These are phyloP conservation scores for Monilinia aucupariae DNA, from an alignment of 2,329 filamentous ascomycete species.

Conservation along the genomic window DNA sequence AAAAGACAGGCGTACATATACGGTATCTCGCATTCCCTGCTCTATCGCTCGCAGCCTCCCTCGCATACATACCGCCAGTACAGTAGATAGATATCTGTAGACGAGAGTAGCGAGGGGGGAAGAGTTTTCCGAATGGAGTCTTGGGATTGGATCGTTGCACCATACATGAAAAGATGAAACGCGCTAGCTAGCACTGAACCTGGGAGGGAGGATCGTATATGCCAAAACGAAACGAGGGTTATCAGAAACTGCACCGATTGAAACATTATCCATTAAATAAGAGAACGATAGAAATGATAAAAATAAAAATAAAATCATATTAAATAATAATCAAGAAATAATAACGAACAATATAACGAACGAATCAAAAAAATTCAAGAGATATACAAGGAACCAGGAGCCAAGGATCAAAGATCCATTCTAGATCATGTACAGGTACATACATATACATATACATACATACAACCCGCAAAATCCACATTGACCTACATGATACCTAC, in stretches of 20 bases:
- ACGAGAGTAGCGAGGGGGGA: no score
- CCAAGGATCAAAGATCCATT: not conserved
- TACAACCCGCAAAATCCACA: not conserved
- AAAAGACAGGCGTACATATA: not conserved
- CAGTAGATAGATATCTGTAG: no score
- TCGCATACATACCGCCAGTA: not conserved
- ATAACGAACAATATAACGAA: no score
- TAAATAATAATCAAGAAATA: no score
- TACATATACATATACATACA: not conserved
- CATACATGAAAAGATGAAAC: conserved; percentile 13
- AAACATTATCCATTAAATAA: no score
- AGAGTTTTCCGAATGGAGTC: conserved; percentile 1
- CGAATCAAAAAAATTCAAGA: not conserved
- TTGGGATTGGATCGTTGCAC: conserved; percentile 5
- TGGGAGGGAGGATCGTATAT: not conserved
- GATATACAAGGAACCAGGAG: not conserved
- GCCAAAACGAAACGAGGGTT: not conserved
- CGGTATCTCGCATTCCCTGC: not conserved
- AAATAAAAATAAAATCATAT: no score
- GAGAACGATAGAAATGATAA: no score
- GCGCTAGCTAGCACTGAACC: not conserved
- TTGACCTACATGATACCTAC: not conserved
- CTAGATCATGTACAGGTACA: not conserved
- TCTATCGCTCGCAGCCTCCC: not conserved
- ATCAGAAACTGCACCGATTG: not conserved